Base-by-base conservation (phyloP, 2,329 filamentous ascomycete species). In the Exophiala aquamarina region DNA sequence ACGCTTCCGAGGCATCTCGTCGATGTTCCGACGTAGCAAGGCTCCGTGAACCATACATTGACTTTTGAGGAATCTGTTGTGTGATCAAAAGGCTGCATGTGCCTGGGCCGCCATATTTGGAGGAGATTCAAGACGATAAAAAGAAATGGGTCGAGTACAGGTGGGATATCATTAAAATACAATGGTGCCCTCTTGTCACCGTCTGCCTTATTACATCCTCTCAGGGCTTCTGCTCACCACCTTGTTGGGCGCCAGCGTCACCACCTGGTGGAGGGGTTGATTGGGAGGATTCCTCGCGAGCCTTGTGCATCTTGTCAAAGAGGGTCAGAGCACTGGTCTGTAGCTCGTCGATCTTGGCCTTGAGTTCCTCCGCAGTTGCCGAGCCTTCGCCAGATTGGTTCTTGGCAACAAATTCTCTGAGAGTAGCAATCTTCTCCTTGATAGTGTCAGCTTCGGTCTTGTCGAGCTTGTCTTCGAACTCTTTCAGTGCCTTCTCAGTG, bases 271-370 rank as follows among this genome's bases (percentile, higher is more conserved):
- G 64, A 63, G 72, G 70, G n/a, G n/a, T n/a, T 72, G 73, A 66
- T 66, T 76, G 71, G 63, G 74, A 68, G 63, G 70, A 60, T 76
- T 91, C 87, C 61, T 74, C 70, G 63, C 89, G 86, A 61, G 92
- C 89, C 81, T 95, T 94, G 87, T 98, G 92, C 89, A 98, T 95
- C 87, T 97, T 96, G 79, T 97, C 93, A 72, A 98, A 97, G 66
- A 97, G 84, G 76, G 88, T 95, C 75, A 98, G 79, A 73, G 87
- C 92, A 61, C 92, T 89, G 70, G 87, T 88, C 78, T 97, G 93
- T 67, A 98, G 87, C 74, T 96, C 92, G 60, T 97, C 93, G 64
- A 89, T 94, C 89, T 96, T 96, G 77, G 89, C 83, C 87, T 97
- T 97, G 73, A 98, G 86, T 74, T 97, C 88, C 58, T 88, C 87